phyloP scores from a whole-genome alignment of 176 grass and related monocot genomes.

The Oryza rufipogon region DNA sequence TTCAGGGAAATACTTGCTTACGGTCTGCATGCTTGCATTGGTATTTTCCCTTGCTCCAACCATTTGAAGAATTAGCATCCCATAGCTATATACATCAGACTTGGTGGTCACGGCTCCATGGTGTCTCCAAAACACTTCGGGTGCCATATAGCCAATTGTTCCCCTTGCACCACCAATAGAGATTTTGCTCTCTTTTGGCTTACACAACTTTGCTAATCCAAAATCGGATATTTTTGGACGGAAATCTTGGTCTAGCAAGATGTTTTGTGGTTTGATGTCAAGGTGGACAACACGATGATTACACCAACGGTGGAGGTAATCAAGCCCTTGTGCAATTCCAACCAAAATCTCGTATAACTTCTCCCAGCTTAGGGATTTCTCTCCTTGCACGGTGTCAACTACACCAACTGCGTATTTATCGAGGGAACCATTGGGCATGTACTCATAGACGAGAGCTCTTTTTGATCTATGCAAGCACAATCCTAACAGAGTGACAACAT shows the following conservation, averaged over 20 bases:
- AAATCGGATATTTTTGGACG: constrained; percentile 40
- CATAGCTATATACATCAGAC: constrained; percentile 54
- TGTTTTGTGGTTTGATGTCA: constrained; percentile 33
- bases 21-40: background rate
- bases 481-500: constrained; percentile 43
- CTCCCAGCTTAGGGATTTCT: constrained; percentile 12
- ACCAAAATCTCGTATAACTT: constrained; percentile 35
- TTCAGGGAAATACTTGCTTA: constrained; percentile 45
- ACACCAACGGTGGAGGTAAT: constrained; percentile 46
- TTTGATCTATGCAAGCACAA: constrained; percentile 36
- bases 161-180: constrained; percentile 22
- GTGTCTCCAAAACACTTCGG: too few species aligned
- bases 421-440: constrained; percentile 24
- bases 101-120: too few species aligned
- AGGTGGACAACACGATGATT: constrained; percentile 43
- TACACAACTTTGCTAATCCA: constrained; percentile 11
- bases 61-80: constrained; percentile 57
- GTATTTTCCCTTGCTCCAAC: constrained; percentile 47
- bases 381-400: background rate
- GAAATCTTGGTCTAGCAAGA: constrained; percentile 21
- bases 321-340: constrained; percentile 39
- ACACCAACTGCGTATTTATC: constrained; percentile 20
- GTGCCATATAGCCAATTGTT: constrained; percentile 38
- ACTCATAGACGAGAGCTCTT: too few species aligned
- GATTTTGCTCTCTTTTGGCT: constrained; percentile 31